These are phyloP conservation scores for Rhynchospora pubera DNA, from an alignment of 176 grass and related monocot genomes.

Conservation along the genomic window DNA sequence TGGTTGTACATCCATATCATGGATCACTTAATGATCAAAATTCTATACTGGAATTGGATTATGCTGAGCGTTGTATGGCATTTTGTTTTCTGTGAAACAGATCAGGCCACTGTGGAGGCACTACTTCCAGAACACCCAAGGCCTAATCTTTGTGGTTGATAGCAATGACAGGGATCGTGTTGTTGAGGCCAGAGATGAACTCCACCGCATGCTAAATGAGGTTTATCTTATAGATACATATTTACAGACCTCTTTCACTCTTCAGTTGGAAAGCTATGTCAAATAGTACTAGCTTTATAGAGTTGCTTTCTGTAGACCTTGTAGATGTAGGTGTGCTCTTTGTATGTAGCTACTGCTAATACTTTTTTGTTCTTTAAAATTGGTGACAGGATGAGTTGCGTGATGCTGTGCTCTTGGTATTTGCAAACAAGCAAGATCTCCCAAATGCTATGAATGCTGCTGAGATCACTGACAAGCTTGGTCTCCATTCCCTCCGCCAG, in stretches of 20 bases:
- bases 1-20: not conserved
- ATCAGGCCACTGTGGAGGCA: slow-evolving; percentile 91
- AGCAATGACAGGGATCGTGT: slow-evolving; percentile 91
- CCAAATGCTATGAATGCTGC: slow-evolving; percentile 94
- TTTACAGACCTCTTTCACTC: not conserved
- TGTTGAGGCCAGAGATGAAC: slow-evolving; percentile 83
- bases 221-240: slow-evolving; percentile 19
- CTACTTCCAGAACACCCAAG: slow-evolving; percentile 90
- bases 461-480: slow-evolving; percentile 85
- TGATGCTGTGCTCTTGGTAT: slow-evolving; percentile 77
- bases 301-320: not conserved
- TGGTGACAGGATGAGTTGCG: slow-evolving; percentile 64
- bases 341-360: not conserved
- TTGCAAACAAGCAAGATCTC: slow-evolving; percentile 91
- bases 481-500: slow-evolving; percentile 77
- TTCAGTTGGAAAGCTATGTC: not conserved
- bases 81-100: slow-evolving; percentile 36
- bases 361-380: slow-evolving; percentile 8
- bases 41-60: not conserved
- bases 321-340: not conserved
- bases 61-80: not conserved
- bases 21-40: not conserved
- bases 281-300: not conserved
- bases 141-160: slow-evolving; percentile 86
- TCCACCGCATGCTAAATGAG: slow-evolving; percentile 86